These are phyloP conservation scores for Podospora appendiculata DNA, from an alignment of 495 filamentous ascomycete genomes.

Conservation along the genomic window DNA sequence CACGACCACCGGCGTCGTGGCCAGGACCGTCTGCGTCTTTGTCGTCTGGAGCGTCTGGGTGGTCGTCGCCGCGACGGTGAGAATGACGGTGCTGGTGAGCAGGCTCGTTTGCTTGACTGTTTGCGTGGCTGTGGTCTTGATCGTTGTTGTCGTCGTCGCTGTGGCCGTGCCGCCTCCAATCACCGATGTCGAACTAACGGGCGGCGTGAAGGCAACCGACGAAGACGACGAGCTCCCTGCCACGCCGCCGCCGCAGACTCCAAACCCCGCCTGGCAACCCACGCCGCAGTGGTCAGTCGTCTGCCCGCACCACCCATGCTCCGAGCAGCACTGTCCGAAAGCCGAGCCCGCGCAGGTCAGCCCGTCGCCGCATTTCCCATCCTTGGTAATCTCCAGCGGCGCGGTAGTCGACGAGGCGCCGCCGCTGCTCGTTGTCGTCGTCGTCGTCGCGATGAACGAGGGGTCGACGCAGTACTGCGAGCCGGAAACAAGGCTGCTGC, in stretches of 20 bases:
- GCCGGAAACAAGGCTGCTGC: constrained; percentile 1
- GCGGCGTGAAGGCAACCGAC: no score
- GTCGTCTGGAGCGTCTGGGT: constrained; percentile 2
- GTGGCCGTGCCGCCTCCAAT: not conserved
- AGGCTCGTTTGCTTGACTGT: not conserved
- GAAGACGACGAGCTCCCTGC: not conserved
- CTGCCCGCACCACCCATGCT: constrained; percentile 24
- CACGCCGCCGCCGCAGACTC: constrained; percentile 36
- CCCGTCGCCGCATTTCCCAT: constrained; percentile 45
- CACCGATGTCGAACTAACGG: not conserved
- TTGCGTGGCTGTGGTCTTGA: not conserved
- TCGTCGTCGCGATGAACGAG: not conserved
- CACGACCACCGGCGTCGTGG: not conserved
- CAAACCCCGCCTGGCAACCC: constrained; percentile 42
- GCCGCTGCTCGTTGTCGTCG: constrained; percentile 2
- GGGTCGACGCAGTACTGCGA: constrained; percentile 10
- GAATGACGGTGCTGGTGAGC: not conserved
- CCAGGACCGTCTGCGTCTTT: not conserved
- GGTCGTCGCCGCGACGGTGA: not conserved
- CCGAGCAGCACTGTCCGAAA: constrained; percentile 20
- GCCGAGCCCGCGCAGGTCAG: constrained; percentile 42
- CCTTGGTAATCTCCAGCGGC: constrained; percentile 29
- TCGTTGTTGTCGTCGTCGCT: not conserved
- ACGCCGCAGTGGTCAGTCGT: constrained; percentile 25
- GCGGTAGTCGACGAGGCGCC: constrained; percentile 10